phyloP scores from a whole-genome alignment of 2,329 filamentous ascomycete genomes.

The Aspergillus sp. region DNA sequence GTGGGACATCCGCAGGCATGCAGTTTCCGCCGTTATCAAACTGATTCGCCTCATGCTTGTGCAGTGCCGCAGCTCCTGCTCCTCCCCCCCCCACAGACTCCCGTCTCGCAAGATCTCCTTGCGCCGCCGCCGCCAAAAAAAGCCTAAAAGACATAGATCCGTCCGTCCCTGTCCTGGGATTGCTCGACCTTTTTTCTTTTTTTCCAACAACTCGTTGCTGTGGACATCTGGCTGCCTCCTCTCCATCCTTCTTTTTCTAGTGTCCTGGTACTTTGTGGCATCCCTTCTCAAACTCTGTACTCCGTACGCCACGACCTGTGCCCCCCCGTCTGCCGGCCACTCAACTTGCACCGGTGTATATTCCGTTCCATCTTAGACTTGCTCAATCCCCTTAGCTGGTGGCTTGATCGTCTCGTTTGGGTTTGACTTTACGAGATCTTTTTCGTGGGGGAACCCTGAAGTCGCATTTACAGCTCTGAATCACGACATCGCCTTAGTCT shows the following conservation, averaged over 20 bases:
- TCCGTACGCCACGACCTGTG: background rate
- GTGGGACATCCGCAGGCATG: background rate
- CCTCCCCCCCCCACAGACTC: conserved; percentile 14
- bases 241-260: conserved; percentile 1
- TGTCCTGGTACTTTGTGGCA: background rate
- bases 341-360: background rate
- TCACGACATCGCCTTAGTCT: conserved; percentile 31
- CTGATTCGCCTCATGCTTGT: background rate
- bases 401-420: background rate
- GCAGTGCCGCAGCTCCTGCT: background rate
- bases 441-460: conserved; percentile 15
- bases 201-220: background rate
- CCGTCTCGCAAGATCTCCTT: conserved; percentile 12
- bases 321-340: background rate
- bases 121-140: conserved; percentile 1
- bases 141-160: conserved; percentile 13
- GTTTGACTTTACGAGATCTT: conserved; percentile 6
- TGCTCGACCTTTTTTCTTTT: background rate
- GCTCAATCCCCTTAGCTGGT: background rate
- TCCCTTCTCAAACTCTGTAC: background rate
- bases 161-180: background rate
- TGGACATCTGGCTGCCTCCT: conserved; percentile 7
- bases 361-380: background rate
- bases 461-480: conserved; percentile 23
- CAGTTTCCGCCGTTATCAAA: background rate